Percentiles rank a stretch among this genome's conserved stretches.
These are phyloP conservation scores for Pouteria glomerata DNA, from an alignment of 148 eudicot genomes.

Conservation along the genomic window DNA sequence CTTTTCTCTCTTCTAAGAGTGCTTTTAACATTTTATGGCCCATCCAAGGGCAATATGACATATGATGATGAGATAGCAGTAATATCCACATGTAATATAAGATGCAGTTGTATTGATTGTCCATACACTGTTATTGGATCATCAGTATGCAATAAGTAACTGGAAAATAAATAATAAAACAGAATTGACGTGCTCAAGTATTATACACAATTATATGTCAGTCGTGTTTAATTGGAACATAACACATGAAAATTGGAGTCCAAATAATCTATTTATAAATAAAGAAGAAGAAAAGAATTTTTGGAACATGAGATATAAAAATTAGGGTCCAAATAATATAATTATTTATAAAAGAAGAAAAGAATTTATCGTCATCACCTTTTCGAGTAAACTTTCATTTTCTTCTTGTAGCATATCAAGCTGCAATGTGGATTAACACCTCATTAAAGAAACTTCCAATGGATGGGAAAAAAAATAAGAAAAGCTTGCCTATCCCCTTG, in stretches of 20 bases:
- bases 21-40: not conserved
- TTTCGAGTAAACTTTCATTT: conserved; percentile 73
- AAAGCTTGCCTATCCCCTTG: not conserved
- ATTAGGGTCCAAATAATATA: no score
- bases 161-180: not conserved
- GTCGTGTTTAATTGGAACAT: not conserved
- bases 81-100: not conserved
- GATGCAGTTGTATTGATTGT: not conserved
- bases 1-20: no score
- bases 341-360: not conserved
- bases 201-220: no score
- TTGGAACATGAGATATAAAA: no score
- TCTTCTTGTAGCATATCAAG: conserved; percentile 97
- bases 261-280: not conserved
- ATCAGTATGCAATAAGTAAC: not conserved
- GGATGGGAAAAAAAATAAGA: not conserved
- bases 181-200: not conserved
- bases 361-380: conserved; percentile 56
- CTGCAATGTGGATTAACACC: conserved; percentile 43
- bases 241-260: not conserved
- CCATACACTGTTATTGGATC: conserved; percentile 1
- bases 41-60: not conserved
- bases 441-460: not conserved
- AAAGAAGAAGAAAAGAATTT: not conserved
- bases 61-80: conserved; percentile 4